Evolutionary conservation across 352 stramenopile genomes (phyloP).

Genomic region (Phytophthora lateralis): DNA sequence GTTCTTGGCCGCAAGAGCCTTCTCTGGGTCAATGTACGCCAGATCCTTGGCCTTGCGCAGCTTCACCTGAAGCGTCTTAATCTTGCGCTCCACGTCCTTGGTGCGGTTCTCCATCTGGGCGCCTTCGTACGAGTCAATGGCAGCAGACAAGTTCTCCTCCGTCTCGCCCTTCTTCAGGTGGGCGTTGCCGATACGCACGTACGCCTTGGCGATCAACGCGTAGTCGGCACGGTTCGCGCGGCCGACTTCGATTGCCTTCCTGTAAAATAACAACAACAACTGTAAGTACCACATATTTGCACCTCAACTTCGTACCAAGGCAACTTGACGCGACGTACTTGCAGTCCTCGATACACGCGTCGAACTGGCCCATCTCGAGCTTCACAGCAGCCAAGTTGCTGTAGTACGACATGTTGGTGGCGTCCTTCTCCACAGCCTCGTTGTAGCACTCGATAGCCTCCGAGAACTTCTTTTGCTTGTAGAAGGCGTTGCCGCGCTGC

Average conservation of each 20-base stretch:
- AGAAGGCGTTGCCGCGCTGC: slow-evolving; percentile 95
- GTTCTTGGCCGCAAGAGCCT: slow-evolving; percentile 98
- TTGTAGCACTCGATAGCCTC: slow-evolving; percentile 95
- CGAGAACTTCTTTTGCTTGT: slow-evolving; percentile 98
- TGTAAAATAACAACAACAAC: slow-evolving; percentile 18
- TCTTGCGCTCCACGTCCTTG: slow-evolving; percentile 94
- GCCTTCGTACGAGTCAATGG: slow-evolving; percentile 89
- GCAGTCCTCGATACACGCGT: slow-evolving; percentile 94
- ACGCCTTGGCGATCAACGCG: slow-evolving; percentile 95
- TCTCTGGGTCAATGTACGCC: slow-evolving; percentile 97
- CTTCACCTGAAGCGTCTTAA: slow-evolving; percentile 95
- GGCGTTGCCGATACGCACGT: slow-evolving; percentile 96
- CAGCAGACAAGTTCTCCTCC: slow-evolving; percentile 83
- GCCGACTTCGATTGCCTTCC: slow-evolving; percentile 96
- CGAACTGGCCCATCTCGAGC: slow-evolving; percentile 96
- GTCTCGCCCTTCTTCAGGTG: slow-evolving; percentile 95
- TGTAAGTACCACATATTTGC: no score
- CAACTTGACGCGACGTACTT: slow-evolving; percentile 49
- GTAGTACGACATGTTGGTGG: slow-evolving; percentile 96
- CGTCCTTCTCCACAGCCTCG: slow-evolving; percentile 95
- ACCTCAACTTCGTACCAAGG: no score
- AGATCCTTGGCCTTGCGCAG: slow-evolving; percentile 95
- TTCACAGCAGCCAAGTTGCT: slow-evolving; percentile 98
- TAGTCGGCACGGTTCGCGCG: slow-evolving; percentile 95
- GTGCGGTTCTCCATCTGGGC: slow-evolving; percentile 89